Evolutionary conservation across 345 rosid genomes (phyloP), one percentile per base, ranked within the genome.

Genomic region (Excoecaria agallocha): DNA sequence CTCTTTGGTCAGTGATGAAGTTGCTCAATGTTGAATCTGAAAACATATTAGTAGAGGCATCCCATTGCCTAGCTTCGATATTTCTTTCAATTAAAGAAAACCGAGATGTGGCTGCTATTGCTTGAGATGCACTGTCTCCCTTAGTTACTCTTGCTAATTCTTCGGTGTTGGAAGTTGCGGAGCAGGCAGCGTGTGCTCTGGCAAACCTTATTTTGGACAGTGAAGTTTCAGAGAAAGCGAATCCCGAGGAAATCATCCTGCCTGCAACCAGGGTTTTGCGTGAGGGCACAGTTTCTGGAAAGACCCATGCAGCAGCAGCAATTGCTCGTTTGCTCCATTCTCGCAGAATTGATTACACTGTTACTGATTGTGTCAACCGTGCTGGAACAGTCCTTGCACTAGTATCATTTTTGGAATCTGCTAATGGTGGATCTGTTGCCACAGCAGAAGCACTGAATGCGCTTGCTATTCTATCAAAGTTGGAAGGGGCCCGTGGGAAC

Each of bases 261-360:
- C 97, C 98, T 58, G 93, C 97, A 74, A 93, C 99, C 60, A 88
- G 93, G 81, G 87, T 96, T 76, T 83, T 96, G 85, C 89, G 84
- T 75, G 99, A 96, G 86, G 98, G 98, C 76, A 84, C 97, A 19
- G 84, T 89, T 77, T 81, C 92, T 76, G 98, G 98, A 61, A 93
- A 88, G 90, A 89, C 91, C 66, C 97, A 84, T 82, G 99, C 97
- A 70, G 98, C 99, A 75, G 97, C 99, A 64, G 97, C 98, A 76
- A 90, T 96, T 77, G 87, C 94, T 56, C 91, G 99, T 59, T 86
- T 93, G 73, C 95, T 96, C 52, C 88, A 88, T 78, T 84, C 92
- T 38, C 89, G 87, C 72, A 81, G 51, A 75, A 87, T 93, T 67
- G 91, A 90, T 88, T 59, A 81, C 79, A 78, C 86, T 17, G 83